Base-by-base conservation (phyloP, 306 rosid species). In the Betula pendula region DNA sequence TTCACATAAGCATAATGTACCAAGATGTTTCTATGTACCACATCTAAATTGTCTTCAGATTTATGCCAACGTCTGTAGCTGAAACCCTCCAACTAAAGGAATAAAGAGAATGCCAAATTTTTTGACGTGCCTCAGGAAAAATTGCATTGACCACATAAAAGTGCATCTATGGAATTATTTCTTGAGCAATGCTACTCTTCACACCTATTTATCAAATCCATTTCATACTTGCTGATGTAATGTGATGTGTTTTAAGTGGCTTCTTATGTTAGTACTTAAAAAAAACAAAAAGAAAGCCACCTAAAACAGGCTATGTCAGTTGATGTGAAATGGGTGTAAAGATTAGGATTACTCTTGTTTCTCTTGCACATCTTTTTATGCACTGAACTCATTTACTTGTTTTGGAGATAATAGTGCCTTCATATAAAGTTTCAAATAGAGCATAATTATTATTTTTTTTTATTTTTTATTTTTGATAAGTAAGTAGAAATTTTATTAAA, bases 1-100 rank as follows among this genome's bases (percentile, higher is more conserved):
- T 51, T 58, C 44, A 60, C 43, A 48, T 59, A 75, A 27, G 80
- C 52, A 47, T 47, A 45, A 48, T 50, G 47, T 42, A 75, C 50
- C 53, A 71, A 58, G 45, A 66, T 43, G 49, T 20, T 16, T 58
- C 25, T 29, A 42, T 48, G 68, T 52, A 14, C 4, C 15, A 24
- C 33, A 35, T 47, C 65, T 55, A 43, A 80, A 67, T 29, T 45
- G 22, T 24, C 20, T 45, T 56, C 16, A 45, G 77, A 55, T 49
- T 31, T 17, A 40, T 65, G 14, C 69, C 48, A 49, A 75, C 4
- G 7, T 49, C 51, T n/a, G 16, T 65, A 59, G 53, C 52, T 75
- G 63, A 19, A 58, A 60, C 73, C 35, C 19, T 75, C 70, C 70
- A 45, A 50, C 73, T 22, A 40, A 20, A 76, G 58, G 52, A 22